These are phyloP conservation scores for Trebouxia sp. DNA, from an alignment of 139 green algal genomes.

Conservation along the genomic window DNA sequence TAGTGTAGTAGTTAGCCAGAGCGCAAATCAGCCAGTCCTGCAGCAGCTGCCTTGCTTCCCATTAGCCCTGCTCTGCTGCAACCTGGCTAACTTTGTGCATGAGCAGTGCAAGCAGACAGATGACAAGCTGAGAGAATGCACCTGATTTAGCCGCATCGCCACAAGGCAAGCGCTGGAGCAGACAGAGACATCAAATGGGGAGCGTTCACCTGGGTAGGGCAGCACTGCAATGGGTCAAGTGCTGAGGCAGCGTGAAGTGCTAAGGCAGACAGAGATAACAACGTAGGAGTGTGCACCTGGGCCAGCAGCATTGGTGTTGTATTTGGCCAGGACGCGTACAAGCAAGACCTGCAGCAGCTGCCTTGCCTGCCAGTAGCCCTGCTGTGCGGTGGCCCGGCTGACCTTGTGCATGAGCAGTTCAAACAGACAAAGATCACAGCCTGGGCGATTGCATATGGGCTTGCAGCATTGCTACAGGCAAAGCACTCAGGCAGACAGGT, in stretches of 20 bases:
- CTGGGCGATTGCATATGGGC: too few relatives aligned
- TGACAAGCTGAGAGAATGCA: too few relatives aligned
- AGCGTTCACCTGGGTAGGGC: too few relatives aligned
- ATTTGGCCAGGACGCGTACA: conserved; percentile 68
- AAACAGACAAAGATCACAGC: too few relatives aligned
- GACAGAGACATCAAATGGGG: too few relatives aligned
- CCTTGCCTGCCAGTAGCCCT: conserved; percentile 62
- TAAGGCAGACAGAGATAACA: neutral
- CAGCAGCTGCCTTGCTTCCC: conserved; percentile 73
- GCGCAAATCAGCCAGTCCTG: conserved; percentile 87
- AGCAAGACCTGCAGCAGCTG: conserved; percentile 89
- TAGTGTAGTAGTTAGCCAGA: conserved; percentile 66
- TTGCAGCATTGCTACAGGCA: too few relatives aligned
- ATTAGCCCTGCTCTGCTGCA: conserved; percentile 48
- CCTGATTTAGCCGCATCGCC: too few relatives aligned
- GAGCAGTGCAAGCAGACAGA: too few relatives aligned
- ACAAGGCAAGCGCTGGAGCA: too few relatives aligned
- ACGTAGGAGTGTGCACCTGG: neutral
- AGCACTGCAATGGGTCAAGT: too few relatives aligned
- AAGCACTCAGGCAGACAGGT: too few relatives aligned
- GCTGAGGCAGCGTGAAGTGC: too few relatives aligned
- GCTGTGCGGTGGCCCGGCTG: conserved; percentile 39
- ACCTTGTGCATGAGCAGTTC: conserved; percentile 83
- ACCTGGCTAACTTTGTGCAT: conserved; percentile 74
- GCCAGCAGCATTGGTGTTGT: conserved; percentile 49